phyloP scores from a whole-genome alignment of 2,329 filamentous ascomycete species.

The Ilyonectria destructans region DNA sequence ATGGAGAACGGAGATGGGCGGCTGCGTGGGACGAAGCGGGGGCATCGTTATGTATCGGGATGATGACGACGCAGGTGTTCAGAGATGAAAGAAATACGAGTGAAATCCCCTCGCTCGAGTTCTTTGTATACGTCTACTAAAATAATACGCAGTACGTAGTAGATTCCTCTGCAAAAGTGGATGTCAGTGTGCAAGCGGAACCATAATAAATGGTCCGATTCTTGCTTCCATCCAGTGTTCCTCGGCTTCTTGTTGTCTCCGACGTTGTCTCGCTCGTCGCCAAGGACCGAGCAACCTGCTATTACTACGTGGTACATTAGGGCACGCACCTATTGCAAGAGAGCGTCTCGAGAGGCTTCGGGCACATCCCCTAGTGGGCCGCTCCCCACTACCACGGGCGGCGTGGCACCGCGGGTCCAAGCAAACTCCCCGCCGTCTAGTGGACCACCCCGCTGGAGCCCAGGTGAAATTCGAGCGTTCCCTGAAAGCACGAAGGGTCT shows the following conservation, averaged over 20 bases:
- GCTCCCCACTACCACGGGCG: background rate
- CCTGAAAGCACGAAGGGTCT: background rate
- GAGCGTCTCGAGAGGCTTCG: background rate
- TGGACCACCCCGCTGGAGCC: background rate
- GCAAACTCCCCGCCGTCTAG: background rate
- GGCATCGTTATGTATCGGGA: background rate
- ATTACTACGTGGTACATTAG: background rate
- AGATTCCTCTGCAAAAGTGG: background rate
- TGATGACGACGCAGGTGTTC: background rate
- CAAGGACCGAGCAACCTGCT: background rate
- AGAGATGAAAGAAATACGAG: too few species aligned
- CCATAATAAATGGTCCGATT: slow-evolving; percentile 1
- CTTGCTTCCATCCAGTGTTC: slow-evolving; percentile 18
- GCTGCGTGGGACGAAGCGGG: background rate
- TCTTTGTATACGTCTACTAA: background rate
- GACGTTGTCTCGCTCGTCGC: slow-evolving; percentile 21
- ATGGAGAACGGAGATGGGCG: background rate
- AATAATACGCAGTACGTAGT: background rate
- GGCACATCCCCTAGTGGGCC: background rate
- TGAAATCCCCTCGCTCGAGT: too few species aligned
- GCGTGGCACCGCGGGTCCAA: background rate
- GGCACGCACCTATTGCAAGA: background rate
- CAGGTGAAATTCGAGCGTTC: background rate
- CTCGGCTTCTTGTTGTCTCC: slow-evolving; percentile 23
- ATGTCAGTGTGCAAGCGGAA: background rate